phyloP scores from a whole-genome alignment of 352 stramenopile species.

The Peronosclerospora sorghi region DNA sequence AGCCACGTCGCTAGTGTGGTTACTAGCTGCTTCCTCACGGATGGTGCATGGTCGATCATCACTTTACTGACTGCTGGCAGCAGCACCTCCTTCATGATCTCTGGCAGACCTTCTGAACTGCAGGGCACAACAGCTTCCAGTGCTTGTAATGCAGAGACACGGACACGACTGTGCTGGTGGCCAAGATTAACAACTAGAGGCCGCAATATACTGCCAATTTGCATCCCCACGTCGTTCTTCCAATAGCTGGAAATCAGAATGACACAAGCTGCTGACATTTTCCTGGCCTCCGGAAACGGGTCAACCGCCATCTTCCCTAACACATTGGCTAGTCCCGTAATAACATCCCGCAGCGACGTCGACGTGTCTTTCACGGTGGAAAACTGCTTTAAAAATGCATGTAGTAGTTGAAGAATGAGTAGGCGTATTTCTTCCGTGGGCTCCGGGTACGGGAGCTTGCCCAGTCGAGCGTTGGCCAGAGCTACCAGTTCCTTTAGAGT shows the following conservation, averaged over 20 bases:
- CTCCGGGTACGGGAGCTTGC: constrained; percentile 68
- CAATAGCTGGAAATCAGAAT: constrained; percentile 43
- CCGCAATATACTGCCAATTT: constrained; percentile 55
- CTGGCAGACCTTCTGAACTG: constrained; percentile 42
- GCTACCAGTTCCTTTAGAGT: constrained; percentile 40
- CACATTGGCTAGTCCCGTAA: constrained; percentile 53
- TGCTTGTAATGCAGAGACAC: constrained; percentile 61
- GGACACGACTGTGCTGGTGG: constrained; percentile 76
- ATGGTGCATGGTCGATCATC: constrained; percentile 55
- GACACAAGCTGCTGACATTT: constrained; percentile 50
- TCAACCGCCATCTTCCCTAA: constrained; percentile 65
- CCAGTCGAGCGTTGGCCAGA: constrained; percentile 41
- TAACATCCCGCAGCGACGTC: constrained; percentile 37
- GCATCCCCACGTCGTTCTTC: constrained; percentile 47
- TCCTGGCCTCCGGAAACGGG: constrained; percentile 76
- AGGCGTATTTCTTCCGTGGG: constrained; percentile 76
- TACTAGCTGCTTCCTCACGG: constrained; percentile 62
- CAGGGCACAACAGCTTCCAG: constrained; percentile 62
- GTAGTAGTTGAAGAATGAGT: constrained; percentile 47
- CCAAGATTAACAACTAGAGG: constrained; percentile 58
- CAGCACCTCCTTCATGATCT: constrained; percentile 72
- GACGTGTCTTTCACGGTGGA: constrained; percentile 4
- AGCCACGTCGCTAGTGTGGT: constrained; percentile 52
- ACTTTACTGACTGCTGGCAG: constrained; percentile 53
- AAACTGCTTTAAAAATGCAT: constrained; percentile 47